phyloP scores from a whole-genome alignment of 1,284 basidiomycete genomes.

The Thecaphora frezii region DNA sequence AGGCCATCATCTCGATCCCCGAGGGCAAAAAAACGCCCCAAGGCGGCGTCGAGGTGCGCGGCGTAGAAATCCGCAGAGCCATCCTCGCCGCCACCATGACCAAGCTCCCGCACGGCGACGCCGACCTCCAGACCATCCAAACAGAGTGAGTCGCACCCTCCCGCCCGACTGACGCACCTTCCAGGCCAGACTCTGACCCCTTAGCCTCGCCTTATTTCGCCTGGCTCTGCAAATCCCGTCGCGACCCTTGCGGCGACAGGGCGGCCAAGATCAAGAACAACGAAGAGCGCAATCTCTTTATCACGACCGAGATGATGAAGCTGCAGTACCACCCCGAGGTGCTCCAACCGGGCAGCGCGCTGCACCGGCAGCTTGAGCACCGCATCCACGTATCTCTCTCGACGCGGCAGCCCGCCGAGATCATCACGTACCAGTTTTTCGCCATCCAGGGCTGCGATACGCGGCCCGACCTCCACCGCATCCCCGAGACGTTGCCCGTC shows the following conservation, averaged over 20 bases:
- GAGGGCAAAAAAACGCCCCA: constrained; percentile 9
- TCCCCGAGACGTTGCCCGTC: constrained; percentile 23
- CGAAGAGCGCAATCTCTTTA: constrained; percentile 21
- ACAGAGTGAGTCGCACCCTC: constrained; percentile 12
- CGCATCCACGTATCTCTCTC: constrained; percentile 17
- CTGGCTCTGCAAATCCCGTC: no score
- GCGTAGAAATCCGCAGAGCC: constrained; percentile 32
- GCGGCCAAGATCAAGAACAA: constrained; percentile 13
- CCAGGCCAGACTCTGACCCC: no score
- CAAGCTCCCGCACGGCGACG: constrained; percentile 48
- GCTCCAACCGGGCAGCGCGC: constrained; percentile 7
- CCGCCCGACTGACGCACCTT: no score
- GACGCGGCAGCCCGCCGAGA: constrained; percentile 14
- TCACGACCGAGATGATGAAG: constrained; percentile 35
- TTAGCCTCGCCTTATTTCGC: background rate
- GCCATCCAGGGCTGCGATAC: constrained; percentile 36
- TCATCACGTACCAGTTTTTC: constrained; percentile 39
- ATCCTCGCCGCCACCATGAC: constrained; percentile 52
- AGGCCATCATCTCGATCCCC: constrained; percentile 36
- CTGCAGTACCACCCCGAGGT: constrained; percentile 46
- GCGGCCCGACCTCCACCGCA: constrained; percentile 19
- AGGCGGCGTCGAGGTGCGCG: constrained; percentile 10
- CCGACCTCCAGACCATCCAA: constrained; percentile 14
- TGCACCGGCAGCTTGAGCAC: constrained; percentile 14
- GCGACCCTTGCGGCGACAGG: no score